These are phyloP conservation scores for Bacterosira constricta DNA, from an alignment of 108 stramenopile species.

Conservation along the genomic window DNA sequence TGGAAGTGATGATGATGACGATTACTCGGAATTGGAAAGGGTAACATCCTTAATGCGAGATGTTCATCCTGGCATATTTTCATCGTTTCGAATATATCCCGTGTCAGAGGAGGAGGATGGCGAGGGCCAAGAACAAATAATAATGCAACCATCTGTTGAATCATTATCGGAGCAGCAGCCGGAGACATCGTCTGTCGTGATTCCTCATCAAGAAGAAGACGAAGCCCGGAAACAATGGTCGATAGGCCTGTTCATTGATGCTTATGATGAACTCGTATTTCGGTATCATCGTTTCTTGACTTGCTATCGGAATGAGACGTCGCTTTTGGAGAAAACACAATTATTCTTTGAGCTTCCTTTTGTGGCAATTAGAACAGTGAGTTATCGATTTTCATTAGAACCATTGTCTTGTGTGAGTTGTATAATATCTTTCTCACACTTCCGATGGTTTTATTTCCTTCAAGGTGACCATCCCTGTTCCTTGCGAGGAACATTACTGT, in stretches of 20 bases:
- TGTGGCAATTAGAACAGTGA: conserved; percentile 23
- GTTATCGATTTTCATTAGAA: no score
- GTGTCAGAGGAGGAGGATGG: neutral
- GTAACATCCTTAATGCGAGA: conserved; percentile 8
- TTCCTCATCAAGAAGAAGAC: neutral
- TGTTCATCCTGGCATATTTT: conserved; percentile 9
- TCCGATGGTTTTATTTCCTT: neutral
- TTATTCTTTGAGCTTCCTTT: conserved; percentile 40
- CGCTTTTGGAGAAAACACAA: conserved; percentile 23
- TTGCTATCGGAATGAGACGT: conserved; percentile 12
- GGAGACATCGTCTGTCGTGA: neutral
- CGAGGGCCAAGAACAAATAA: neutral
- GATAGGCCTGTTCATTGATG: conserved; percentile 10
- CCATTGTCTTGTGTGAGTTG: no score
- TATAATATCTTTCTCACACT: no score
- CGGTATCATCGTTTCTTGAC: conserved; percentile 7
- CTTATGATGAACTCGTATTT: conserved; percentile 26
- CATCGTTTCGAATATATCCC: neutral
- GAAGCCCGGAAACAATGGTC: conserved; percentile 17
- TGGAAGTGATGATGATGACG: conserved; percentile 21
- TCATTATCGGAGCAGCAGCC: no score
- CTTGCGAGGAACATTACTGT: conserved; percentile 48
- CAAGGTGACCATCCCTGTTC: conserved; percentile 41
- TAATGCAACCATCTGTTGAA: no score
- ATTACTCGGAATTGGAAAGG: conserved; percentile 1